Base-by-base conservation (phyloP, 2,329 filamentous ascomycete species). In the Exophiala dermatitidis region DNA sequence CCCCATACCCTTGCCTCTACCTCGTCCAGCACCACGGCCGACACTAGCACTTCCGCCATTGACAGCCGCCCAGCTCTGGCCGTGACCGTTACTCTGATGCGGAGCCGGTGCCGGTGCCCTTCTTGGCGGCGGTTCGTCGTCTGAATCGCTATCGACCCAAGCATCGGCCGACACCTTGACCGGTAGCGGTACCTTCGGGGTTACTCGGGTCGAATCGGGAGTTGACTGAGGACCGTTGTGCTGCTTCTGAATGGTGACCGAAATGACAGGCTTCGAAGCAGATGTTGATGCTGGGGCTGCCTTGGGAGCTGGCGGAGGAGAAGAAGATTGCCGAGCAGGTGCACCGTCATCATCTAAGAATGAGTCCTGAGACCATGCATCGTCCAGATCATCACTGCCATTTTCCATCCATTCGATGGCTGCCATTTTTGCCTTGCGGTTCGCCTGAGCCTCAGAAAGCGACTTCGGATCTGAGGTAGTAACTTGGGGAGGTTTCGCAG, bases 381-480 rank as follows among this genome's bases (percentile, higher is more conserved):
- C 59, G 9, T 60, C 59, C 26, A 64, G 49, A 42, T 58, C 58
- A 34, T 64, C 59, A 28, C 53, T 54, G 26, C 64, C 59, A 31
- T 62, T 63, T 12, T 63, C 59, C 30, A 64, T 62, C 62, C 64
- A 66, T 42, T 63, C 61, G 51, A 67, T 58, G 10, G 66, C 64
- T 42, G 65, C 64, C 50, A 68, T 55, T 53, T 69, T 69, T 4
- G 68, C 67, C 49, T 57, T 58, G 44, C 64, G 55, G 50, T 69
- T 69, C 30, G 65, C 65, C 42, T 65, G 60, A 1, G 62, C 64
- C 38, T 61, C 56, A 4, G 57, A 59, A 10, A 62, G 33, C 31
- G 52, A 46, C 51, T 36, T 40, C 9, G 34, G 12, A n/a, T 7
- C 30, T 29, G 26, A 9, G 26, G 60, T 37, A 30, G 37, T 43